phyloP scores from a whole-genome alignment of 495 filamentous ascomycete species.

The Extremus antarcticus region DNA sequence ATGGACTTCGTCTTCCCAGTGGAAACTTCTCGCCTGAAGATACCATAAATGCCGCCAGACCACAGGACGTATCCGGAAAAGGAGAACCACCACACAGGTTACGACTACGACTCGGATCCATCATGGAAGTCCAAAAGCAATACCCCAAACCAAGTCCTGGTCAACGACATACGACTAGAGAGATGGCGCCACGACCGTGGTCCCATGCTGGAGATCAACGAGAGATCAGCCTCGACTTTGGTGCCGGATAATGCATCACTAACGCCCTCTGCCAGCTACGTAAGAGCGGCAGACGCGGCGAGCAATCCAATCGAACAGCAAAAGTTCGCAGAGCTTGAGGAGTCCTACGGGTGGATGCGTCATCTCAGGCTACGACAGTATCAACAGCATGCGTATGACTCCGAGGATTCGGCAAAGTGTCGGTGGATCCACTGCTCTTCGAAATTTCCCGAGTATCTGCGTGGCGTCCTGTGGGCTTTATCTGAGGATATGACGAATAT shows the following conservation, averaged over 20 bases:
- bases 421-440: constrained; percentile 34
- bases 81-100: neutral
- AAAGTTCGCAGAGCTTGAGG: constrained; percentile 20
- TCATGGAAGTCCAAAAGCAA: constrained; percentile 27
- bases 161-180: constrained; percentile 29
- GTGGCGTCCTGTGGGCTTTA: constrained; percentile 19
- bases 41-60: neutral
- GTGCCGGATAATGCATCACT: constrained; percentile 16
- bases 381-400: constrained; percentile 20
- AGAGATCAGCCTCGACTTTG: constrained; percentile 23
- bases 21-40: neutral
- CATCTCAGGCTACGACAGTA: constrained; percentile 20
- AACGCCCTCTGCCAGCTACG: constrained; percentile 1
- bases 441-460: constrained; percentile 30
- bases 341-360: constrained; percentile 33
- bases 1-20: too few relatives aligned
- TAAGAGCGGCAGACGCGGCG: constrained; percentile 11
- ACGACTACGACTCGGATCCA: neutral
- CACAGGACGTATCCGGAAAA: neutral
- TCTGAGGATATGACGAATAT: constrained; percentile 5
- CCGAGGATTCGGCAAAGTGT: constrained; percentile 20
- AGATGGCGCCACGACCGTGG: constrained; percentile 15
- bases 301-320: constrained; percentile 25
- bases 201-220: constrained; percentile 27
- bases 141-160: constrained; percentile 29